Percentiles rank a stretch among this genome's conserved stretches.
Conservation (phyloP, 257 asterid species). For the Solanum clarkiae region DNA sequence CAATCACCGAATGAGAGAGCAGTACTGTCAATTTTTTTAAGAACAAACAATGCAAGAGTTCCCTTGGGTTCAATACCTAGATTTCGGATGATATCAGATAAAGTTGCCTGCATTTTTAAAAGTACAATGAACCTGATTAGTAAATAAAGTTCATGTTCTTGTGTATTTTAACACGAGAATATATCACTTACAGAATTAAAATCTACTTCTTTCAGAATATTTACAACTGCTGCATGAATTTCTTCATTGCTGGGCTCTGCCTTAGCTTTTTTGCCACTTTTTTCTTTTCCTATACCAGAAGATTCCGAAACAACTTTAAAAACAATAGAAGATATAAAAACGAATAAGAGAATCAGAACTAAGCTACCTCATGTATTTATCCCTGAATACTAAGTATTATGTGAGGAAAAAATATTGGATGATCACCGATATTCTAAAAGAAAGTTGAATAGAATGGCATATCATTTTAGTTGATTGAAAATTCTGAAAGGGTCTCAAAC, state of each 20-base stretch:
- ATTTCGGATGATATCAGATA: conserved; percentile 71
- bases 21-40: not conserved
- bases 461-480: not conserved
- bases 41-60: not conserved
- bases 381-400: not conserved
- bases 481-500: not conserved
- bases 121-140: not conserved
- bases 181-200: conserved; percentile 61
- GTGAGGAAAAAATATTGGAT: not conserved
- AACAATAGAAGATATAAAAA: not conserved
- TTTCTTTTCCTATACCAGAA: conserved; percentile 28
- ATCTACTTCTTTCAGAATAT: conserved; percentile 77
- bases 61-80: conserved; percentile 36
- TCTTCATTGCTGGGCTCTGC: conserved; percentile 63
- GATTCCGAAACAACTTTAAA: not conserved
- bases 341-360: not conserved
- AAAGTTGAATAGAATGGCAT: not conserved
- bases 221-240: conserved; percentile 47
- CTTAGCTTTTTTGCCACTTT: conserved; percentile 11
- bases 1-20: not conserved
- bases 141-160: not conserved
- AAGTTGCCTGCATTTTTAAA: conserved; percentile 61
- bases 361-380: not conserved
- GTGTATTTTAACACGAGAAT: not conserved
- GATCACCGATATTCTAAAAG: not conserved